Percentiles rank a stretch among this genome's conserved stretches.
phyloP scores from a whole-genome alignment of 2,329 filamentous ascomycete species.

The Pseudopithomyces chartarum region DNA sequence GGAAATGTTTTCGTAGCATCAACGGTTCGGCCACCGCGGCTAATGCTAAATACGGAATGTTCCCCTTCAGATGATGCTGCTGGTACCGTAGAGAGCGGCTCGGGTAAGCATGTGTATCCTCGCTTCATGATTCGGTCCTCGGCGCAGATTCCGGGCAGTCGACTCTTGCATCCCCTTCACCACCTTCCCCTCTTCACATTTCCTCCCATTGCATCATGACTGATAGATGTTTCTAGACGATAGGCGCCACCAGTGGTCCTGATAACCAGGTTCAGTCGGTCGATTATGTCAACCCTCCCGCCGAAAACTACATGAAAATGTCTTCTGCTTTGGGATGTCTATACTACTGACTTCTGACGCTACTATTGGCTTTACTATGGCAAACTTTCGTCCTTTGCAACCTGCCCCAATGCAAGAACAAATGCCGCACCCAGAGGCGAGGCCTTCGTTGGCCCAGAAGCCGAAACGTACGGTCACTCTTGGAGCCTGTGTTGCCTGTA shows the following conservation, averaged over 20 bases:
- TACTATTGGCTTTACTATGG: constrained; percentile 22
- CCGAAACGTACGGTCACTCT: constrained; percentile 42
- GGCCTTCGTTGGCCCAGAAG: constrained; percentile 31
- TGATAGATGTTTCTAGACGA: neutral
- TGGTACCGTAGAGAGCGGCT: neutral
- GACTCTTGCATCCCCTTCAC: neutral
- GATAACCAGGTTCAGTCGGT: neutral
- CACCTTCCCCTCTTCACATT: neutral
- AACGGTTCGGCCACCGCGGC: neutral
- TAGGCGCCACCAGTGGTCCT: neutral
- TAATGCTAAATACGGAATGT: neutral
- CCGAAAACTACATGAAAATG: neutral
- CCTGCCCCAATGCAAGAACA: constrained; percentile 38
- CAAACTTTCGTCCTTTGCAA: constrained; percentile 37
- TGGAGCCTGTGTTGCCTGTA: constrained; percentile 41
- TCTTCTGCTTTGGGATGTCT: neutral
- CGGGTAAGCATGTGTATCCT: too few species aligned
- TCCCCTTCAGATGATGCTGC: neutral
- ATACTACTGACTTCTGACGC: neutral
- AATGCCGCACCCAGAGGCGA: constrained; percentile 22
- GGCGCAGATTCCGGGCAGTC: neutral
- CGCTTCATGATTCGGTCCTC: neutral
- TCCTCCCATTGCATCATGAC: neutral
- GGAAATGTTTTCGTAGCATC: neutral
- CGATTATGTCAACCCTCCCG: neutral